Evolutionary conservation across 768 basidiomycete species (phyloP), one percentile per base, ranked within the genome.

Genomic region (Mycena vulgaris): DNA sequence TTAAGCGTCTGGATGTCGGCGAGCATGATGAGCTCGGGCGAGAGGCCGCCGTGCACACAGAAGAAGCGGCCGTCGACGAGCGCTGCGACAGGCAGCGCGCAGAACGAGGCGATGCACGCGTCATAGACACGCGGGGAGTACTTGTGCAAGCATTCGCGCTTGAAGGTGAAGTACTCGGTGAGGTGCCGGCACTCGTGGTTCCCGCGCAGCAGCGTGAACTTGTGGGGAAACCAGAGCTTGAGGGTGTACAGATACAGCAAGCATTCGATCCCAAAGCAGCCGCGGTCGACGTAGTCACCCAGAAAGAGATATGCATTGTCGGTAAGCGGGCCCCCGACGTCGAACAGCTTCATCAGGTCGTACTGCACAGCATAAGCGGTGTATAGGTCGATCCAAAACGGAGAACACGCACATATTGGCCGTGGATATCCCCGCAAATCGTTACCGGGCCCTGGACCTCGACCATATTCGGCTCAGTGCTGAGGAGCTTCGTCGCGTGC

Each of bases 111-210:
- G 76, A 95, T 89, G 79, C 96, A 98, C 1, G 95, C 96, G 68
- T 99, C 95, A 79, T 99, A 99, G 27, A 99, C 90, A 37, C 83
- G 84, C 67, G 80, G 85, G 1, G 93, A 94, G 80, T 97, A 98
- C 81, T 97, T 98, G 83, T 96, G 96, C 70, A 95, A 87, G 79
- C 93, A 93, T 92, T 99, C 97, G 71, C 95, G 92, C 84, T 96
- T 97, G 86, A 99, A 99, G 11, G 97, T 98, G 78, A 98, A 98
- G 80, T 97, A 98, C 81, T 97, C 96, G 2, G 97, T 99, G 53
- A 99, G 85, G 83, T 99, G 97, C 40, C 93, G 90, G 79, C 97
- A 99, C 85, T 99, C 97, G 82, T 99, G 97, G 79, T 98, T 99
- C 11, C 97, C 97, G 55, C 97, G 91, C 39, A 99, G 87, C 35